Evolutionary conservation across 148 eudicot species (phyloP).

Genomic region (Camellia japonica): DNA sequence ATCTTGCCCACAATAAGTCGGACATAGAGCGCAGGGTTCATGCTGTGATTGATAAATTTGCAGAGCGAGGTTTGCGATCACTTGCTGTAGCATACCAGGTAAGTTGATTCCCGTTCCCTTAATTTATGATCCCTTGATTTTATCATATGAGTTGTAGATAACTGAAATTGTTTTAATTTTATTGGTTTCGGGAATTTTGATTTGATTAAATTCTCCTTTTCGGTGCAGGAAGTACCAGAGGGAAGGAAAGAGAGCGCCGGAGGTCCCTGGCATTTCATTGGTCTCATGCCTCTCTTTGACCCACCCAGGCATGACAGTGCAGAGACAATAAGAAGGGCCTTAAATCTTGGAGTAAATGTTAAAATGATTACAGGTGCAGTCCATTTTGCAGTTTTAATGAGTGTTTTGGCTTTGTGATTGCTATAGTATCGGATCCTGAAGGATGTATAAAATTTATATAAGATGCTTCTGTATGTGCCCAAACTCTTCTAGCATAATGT

Average conservation of each 20-base stretch:
- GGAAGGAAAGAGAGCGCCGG: constrained; percentile 89
- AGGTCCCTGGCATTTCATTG: constrained; percentile 94
- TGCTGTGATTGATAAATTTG: constrained; percentile 89
- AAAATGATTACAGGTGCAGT: constrained; percentile 91
- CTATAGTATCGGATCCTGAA: neutral
- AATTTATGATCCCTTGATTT: neutral
- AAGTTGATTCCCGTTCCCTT: constrained; percentile 1
- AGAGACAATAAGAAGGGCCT: constrained; percentile 88
- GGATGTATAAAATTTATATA: neutral
- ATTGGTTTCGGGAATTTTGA: constrained; percentile 6
- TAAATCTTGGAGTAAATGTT: constrained; percentile 90
- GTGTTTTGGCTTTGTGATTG: neutral
- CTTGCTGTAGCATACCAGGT: constrained; percentile 97
- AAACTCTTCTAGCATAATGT: neutral
- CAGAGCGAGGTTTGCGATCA: constrained; percentile 92
- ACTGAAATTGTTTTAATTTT: neutral
- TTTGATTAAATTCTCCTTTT: neutral
- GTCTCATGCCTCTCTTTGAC: constrained; percentile 94
- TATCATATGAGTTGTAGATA: neutral
- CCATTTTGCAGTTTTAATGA: neutral
- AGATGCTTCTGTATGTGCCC: neutral
- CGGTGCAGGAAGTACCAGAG: constrained; percentile 84
- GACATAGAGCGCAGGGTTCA: constrained; percentile 93
- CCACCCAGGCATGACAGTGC: constrained; percentile 99
- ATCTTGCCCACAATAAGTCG: constrained; percentile 83